These are phyloP conservation scores for Pseudogymnoascus sp. DNA, from an alignment of 2,329 filamentous ascomycete species.

Conservation along the genomic window DNA sequence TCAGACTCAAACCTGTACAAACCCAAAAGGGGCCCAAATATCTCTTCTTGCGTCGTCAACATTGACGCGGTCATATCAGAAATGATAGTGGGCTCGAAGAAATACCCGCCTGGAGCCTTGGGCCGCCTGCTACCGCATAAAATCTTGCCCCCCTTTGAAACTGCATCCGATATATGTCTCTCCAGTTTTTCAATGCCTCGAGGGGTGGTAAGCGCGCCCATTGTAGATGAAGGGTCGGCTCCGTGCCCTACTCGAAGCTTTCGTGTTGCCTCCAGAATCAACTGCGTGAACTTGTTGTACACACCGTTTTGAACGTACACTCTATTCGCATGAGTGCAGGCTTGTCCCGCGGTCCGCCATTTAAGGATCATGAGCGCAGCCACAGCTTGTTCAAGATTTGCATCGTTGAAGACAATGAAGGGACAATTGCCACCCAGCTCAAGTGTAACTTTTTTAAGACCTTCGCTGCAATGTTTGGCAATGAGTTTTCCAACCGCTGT, in stretches of 20 bases:
- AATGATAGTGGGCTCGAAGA: slow-evolving; percentile 62
- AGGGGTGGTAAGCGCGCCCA: slow-evolving; percentile 53
- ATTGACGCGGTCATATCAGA: slow-evolving; percentile 51
- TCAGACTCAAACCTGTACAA: slow-evolving; percentile 59
- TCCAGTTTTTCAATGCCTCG: slow-evolving; percentile 49
- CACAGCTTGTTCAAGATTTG: slow-evolving; percentile 48
- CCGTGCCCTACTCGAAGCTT: slow-evolving; percentile 56
- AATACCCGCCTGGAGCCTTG: slow-evolving; percentile 47
- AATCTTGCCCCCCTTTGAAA: slow-evolving; percentile 52
- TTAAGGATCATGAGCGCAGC: slow-evolving; percentile 43
- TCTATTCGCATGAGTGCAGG: slow-evolving; percentile 57
- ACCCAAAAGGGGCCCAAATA: slow-evolving; percentile 56
- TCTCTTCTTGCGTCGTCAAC: slow-evolving; percentile 47
- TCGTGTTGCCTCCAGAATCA: slow-evolving; percentile 45
- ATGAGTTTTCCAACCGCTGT: slow-evolving; percentile 56
- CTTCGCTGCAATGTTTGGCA: slow-evolving; percentile 50
- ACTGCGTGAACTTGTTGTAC: slow-evolving; percentile 51
- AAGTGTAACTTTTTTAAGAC: slow-evolving; percentile 56
- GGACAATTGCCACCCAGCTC: slow-evolving; percentile 61
- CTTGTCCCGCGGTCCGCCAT: slow-evolving; percentile 55
- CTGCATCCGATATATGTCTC: slow-evolving; percentile 57
- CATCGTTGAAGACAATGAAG: slow-evolving; percentile 57
- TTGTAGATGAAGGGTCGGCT: slow-evolving; percentile 44
- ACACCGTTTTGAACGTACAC: slow-evolving; percentile 57
- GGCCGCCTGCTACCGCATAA: slow-evolving; percentile 53